Conservation (phyloP, 768 basidiomycete species). For the Clavulina sp. region DNA sequence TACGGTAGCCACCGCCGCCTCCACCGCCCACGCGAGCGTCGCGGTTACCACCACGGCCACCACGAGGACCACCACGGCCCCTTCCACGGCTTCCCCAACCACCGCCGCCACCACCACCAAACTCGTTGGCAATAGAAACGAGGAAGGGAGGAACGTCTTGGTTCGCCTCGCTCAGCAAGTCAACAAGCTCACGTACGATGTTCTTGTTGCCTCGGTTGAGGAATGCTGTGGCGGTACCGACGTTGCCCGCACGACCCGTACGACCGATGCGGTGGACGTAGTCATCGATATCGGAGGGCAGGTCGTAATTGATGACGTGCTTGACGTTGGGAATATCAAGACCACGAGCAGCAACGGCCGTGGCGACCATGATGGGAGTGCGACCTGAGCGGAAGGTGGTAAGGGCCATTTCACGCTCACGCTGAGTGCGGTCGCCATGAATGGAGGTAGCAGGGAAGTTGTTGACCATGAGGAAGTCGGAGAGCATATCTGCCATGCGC, state of each 20-base stretch:
- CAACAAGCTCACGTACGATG: slow-evolving; percentile 81
- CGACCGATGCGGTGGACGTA: slow-evolving; percentile 98
- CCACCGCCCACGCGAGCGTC: slow-evolving; percentile 24
- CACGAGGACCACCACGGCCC: slow-evolving; percentile 34
- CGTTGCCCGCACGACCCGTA: slow-evolving; percentile 97
- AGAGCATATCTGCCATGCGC: slow-evolving; percentile 96
- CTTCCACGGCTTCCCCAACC: slow-evolving; percentile 34
- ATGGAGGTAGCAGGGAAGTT: slow-evolving; percentile 85
- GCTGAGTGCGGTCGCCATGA: slow-evolving; percentile 93
- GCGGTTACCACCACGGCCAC: slow-evolving; percentile 34
- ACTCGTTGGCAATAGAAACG: slow-evolving; percentile 66
- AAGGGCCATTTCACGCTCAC: slow-evolving; percentile 90
- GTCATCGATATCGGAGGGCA: slow-evolving; percentile 96
- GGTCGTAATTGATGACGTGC: slow-evolving; percentile 95
- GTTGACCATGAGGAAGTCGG: slow-evolving; percentile 80
- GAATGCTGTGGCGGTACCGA: slow-evolving; percentile 89
- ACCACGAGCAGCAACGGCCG: slow-evolving; percentile 96
- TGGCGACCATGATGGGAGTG: slow-evolving; percentile 93
- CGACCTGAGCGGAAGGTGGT: slow-evolving; percentile 90
- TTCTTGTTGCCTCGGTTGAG: slow-evolving; percentile 87
- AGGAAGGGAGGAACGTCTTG: slow-evolving; percentile 89
- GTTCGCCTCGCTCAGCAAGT: slow-evolving; percentile 88
- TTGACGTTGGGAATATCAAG: slow-evolving; percentile 99
- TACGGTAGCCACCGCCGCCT: slow-evolving; percentile 12
- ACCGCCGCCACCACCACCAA: slow-evolving; percentile 40